These are phyloP conservation scores for Hypocreales sp. DNA, from an alignment of 2,329 filamentous ascomycete species.

Conservation along the genomic window DNA sequence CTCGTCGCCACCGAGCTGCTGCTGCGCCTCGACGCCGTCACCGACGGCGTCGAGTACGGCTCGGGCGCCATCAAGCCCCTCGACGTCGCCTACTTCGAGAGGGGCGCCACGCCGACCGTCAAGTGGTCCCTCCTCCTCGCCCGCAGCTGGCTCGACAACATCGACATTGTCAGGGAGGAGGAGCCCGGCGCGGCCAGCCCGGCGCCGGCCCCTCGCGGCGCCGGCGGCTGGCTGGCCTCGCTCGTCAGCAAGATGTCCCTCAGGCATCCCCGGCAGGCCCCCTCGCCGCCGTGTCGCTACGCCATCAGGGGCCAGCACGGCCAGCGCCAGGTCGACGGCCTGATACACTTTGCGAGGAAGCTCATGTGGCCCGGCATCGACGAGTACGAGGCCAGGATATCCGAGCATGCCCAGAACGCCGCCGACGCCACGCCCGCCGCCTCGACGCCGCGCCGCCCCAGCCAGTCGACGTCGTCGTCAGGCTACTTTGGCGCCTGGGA, in stretches of 20 bases:
- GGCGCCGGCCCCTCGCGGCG: conserved; percentile 6
- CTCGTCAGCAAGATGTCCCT: conserved; percentile 38
- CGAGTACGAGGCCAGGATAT: conserved; percentile 29
- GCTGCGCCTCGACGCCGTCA: conserved; percentile 46
- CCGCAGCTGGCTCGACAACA: conserved; percentile 52
- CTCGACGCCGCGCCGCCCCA: conserved; percentile 17
- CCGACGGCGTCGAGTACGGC: conserved; percentile 41
- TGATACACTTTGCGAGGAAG: conserved; percentile 47
- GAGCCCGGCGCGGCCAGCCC: conserved; percentile 5
- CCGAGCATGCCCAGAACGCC: conserved; percentile 28
- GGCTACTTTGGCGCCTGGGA: conserved; percentile 30
- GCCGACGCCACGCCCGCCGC: conserved; percentile 18
- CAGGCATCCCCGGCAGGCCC: conserved; percentile 21
- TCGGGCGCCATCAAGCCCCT: conserved; percentile 34
- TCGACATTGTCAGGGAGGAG: conserved; percentile 35
- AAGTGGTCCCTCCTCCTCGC: conserved; percentile 53
- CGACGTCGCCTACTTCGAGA: conserved; percentile 45
- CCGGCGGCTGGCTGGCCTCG: conserved; percentile 36
- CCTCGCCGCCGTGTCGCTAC: conserved; percentile 21
- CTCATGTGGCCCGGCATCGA: conserved; percentile 48
- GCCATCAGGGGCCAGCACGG: conserved; percentile 39
- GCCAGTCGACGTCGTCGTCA: conserved; percentile 23
- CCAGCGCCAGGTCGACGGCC: conserved; percentile 42
- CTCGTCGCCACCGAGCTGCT: conserved; percentile 50
- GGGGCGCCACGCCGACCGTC: conserved; percentile 43